Conservation (phyloP, 352 stramenopile species). For the Thraustochytrium sp. region DNA sequence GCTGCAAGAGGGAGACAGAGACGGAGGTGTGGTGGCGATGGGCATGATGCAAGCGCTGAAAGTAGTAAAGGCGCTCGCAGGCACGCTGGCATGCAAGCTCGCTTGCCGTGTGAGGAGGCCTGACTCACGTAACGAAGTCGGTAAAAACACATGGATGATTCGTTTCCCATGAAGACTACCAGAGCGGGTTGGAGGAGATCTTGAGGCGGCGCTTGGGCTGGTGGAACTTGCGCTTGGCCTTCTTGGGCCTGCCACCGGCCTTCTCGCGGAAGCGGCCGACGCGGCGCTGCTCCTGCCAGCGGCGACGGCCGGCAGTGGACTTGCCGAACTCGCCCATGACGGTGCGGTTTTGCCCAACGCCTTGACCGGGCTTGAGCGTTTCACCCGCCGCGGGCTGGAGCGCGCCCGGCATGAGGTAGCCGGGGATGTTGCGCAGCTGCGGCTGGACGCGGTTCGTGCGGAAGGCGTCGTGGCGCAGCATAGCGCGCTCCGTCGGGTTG, state of each 20-base stretch:
- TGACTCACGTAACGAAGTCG: too few species aligned
- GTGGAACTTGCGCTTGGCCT: background rate
- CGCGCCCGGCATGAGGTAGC: conserved; percentile 17
- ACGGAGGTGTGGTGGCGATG: too few species aligned
- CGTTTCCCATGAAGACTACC: too few species aligned
- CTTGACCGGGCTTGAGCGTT: background rate
- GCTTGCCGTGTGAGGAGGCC: too few species aligned
- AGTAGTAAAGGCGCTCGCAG: too few species aligned
- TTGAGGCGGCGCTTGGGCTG: background rate
- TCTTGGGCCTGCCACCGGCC: background rate
- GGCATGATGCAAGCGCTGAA: too few species aligned
- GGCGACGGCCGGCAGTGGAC: background rate
- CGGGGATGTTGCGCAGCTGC: conserved; percentile 17
- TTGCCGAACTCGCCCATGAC: background rate
- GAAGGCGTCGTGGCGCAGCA: conserved; percentile 53
- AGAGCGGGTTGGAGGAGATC: too few species aligned
- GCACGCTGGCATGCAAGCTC: too few species aligned
- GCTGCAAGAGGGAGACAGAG: too few species aligned
- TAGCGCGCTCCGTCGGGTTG: conserved; percentile 86
- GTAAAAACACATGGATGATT: too few species aligned
- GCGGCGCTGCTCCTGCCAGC: background rate
- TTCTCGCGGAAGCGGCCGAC: conserved; percentile 8
- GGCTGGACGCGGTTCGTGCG: background rate
- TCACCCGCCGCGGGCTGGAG: background rate
- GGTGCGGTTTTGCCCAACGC: background rate